Evolutionary conservation across 306 rosid genomes (phyloP), one percentile per base, ranked within the genome.

Genomic region (Aeschynomene evenia): DNA sequence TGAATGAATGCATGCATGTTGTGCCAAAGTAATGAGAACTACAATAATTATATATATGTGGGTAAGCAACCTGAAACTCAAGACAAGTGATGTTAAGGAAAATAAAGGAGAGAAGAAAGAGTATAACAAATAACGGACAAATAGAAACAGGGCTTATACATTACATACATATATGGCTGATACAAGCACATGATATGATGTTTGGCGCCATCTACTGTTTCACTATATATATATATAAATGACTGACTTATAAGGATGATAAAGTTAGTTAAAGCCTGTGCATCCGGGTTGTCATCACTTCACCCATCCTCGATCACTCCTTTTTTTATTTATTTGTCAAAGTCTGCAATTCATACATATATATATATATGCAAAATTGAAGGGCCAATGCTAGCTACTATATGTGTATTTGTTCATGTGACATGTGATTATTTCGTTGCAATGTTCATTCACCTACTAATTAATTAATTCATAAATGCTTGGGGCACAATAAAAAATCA

Each of bases 181-280:
- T n/a, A n/a, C n/a, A n/a, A n/a, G n/a, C n/a, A n/a, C n/a, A n/a
- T n/a, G n/a, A n/a, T n/a, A n/a, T 54, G 54, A 53, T 71, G 82
- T 33, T 64, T 31, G 31, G 72, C 16, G 45, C 73, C 51, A 52
- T 60, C 75, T n/a, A n/a, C n/a, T 55, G 36, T 29, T 51, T 76
- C 71, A 46, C 63, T 10, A 14, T 11, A n/a, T n/a, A n/a, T n/a
- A n/a, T n/a, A n/a, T n/a, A n/a, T n/a, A n/a, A n/a, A n/a, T n/a
- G n/a, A n/a, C n/a, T n/a, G n/a, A n/a, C n/a, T n/a, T n/a, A n/a
- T n/a, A n/a, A n/a, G 29, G 37, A 46, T 14, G 36, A 46, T 68
- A 22, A 54, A 68, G 75, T n/a, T n/a, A n/a, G 69, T 14, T 63
- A 63, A 79, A 74, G 80, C 73, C 71, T 63, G 77, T 19, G 52